Base-by-base conservation (phyloP, 371 early-diverging fungal species). In the Mucor plumbeus region DNA sequence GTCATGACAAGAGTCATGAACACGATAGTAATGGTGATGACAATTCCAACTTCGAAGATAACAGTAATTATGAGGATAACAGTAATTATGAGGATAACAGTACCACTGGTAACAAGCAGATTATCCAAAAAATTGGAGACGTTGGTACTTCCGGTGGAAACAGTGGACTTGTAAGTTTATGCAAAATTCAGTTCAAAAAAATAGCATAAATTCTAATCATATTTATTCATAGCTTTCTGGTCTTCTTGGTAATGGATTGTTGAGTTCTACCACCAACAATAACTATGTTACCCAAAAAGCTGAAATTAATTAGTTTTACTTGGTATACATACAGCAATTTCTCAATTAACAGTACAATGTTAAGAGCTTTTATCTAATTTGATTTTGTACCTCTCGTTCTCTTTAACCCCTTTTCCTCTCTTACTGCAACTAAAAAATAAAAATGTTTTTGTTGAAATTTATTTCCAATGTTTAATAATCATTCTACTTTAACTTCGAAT, bases 251-350 rank as follows among this genome's bases (percentile, higher is more conserved):
- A 26, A 36, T 44, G 67, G 67, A 17, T 54, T 67, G 61, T 61
- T 67, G 40, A 36, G 44, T 34, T 17, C 54, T 34, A 67, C 61
- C 8, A 61, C 41, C 15, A 67, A 60, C 34, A 41, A 60, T 43
- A 67, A 67, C 31, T 15, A 60, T 35, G 55, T 67, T 33, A 43
- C 31, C 13, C 67, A 67, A 61, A 61, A 67, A 15, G 67, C 67
- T 17, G 31, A 43, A 17, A 61, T 67, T 13, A 17, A 67, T 10
- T 67, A 67, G 43, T n/a, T 53, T 26, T 6, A 11, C 13, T 9
- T 26, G 13, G 4, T 17, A 47, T 9, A 47, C 47, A 47, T 9
- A 47, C 47, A 17, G 26, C 26, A 26, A 43, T 6, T 13, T 15
- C 5, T 17, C 15, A 7, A 31, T 53, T 53, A 53, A 11, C 53